Evolutionary conservation across 2,329 filamentous ascomycete genomes (phyloP), one percentile per base, ranked within the genome.

Genomic region (Cladobotryum protrusum): DNA sequence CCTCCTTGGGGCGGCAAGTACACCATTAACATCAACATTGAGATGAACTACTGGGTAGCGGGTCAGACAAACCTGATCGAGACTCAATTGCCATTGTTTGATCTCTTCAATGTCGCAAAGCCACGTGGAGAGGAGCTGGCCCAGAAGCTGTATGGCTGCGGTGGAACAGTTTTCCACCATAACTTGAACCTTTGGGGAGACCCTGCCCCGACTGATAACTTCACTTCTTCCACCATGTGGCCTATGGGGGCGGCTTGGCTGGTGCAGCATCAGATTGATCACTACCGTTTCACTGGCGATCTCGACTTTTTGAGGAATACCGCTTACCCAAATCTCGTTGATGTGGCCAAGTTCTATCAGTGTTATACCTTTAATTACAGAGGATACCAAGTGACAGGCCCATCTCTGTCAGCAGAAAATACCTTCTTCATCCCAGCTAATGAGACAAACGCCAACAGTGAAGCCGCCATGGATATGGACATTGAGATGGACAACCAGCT

Each of bases 21-120:
- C 51, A 75, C 72, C 2, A 70, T 74, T 49, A 73, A 75, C 52
- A 73, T 75, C 60, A 76, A 75, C 44, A 62, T 66, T 0, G 66
- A 76, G 56, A 76, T 76, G 73, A 75, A 75, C 57, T 75, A 76
- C 56, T 75, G 72, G 72, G 55, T 56, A 0, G 57, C 61, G 2
- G 56, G 58, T 15, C 51, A 56, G n/a, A 64, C 63, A 3, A 65
- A 63, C 36, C 50, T 65, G 3, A 45, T 58, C 4, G 68, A 72
- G 49, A 67, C 63, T 5, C 63, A 72, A 37, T 48, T 60, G n/a
- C 69, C 72, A 0, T 50, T 75, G 0, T 54, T 54, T 15, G 52
- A 54, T n/a, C 52, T 54, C 11, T 24, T 54, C 12, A 43, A 40
- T 11, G 37, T 73, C 69, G 45, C 71, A 42, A 62, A 48, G 32